Conservation (phyloP, 805 yeast genomes). For the Dipodascus albidus region DNA sequence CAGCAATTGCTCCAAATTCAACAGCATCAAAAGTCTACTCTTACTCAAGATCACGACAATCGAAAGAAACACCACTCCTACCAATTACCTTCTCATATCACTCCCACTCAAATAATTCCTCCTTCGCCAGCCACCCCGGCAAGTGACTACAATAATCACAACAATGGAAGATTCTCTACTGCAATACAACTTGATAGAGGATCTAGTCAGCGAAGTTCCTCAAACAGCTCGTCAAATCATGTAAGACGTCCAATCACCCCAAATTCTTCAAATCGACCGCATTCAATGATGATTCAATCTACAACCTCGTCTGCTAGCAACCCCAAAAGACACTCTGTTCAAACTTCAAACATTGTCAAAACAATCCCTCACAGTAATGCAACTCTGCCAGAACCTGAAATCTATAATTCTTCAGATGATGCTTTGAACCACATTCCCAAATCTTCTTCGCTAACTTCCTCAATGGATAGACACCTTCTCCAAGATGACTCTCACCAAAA, state of each 20-base stretch:
- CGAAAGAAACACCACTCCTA: neutral
- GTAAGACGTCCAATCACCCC: neutral
- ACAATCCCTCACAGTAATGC: slow-evolving; percentile 2
- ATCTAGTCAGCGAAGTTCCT: neutral
- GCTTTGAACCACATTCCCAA: neutral
- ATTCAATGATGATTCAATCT: neutral
- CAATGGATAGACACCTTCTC: neutral
- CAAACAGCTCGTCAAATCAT: neutral
- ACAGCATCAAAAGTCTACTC: neutral
- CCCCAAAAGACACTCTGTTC: slow-evolving; percentile 16
- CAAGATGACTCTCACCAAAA: neutral
- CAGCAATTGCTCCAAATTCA: neutral
- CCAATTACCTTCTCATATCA: neutral
- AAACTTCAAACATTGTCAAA: slow-evolving; percentile 12
- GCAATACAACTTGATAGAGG: neutral
- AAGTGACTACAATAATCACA: neutral
- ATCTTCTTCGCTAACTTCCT: neutral
- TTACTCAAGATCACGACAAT: neutral
- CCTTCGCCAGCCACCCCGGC: neutral
- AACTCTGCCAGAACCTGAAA: neutral
- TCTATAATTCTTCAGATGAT: neutral
- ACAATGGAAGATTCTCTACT: neutral
- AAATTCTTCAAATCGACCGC: neutral
- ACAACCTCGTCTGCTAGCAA: neutral
- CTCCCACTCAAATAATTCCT: neutral